These are phyloP conservation scores for Lupinus albus DNA, from an alignment of 306 rosid species.

Conservation along the genomic window DNA sequence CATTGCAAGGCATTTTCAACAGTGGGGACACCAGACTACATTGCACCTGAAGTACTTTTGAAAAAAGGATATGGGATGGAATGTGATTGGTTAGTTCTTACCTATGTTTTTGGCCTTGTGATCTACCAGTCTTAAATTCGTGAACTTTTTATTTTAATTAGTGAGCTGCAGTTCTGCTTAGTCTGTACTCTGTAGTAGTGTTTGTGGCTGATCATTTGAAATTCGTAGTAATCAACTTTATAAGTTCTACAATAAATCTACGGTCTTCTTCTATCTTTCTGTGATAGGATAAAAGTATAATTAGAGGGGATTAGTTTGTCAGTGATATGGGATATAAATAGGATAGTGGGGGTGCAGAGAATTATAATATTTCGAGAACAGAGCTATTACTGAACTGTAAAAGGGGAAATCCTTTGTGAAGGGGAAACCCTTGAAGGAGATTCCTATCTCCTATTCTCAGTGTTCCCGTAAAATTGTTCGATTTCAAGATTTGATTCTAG, in stretches of 20 bases:
- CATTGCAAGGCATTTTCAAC: conserved; percentile 88
- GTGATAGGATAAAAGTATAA: too few species aligned
- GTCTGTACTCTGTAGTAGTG: background rate
- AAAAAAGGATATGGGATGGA: conserved; percentile 99
- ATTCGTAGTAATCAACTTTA: conserved; percentile 19
- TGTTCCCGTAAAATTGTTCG: too few species aligned
- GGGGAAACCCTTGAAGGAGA: too few species aligned
- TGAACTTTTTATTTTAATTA: conserved; percentile 21
- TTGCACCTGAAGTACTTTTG: conserved; percentile 95
- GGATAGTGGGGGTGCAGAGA: too few species aligned
- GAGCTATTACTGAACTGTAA: too few species aligned
- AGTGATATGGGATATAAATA: too few species aligned
- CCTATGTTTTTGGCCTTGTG: conserved; percentile 33
- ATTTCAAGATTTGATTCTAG: too few species aligned
- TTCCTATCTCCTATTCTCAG: too few species aligned
- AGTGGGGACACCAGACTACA: conserved; percentile 98
- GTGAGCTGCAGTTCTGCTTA: conserved; percentile 28
- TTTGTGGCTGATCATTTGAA: conserved; percentile 22
- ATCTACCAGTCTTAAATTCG: conserved; percentile 31
- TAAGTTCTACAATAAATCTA: conserved; percentile 16
- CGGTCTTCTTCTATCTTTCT: conserved; percentile 23
- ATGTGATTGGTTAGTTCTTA: conserved; percentile 89
- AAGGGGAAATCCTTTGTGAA: too few species aligned
- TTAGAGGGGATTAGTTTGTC: too few species aligned
- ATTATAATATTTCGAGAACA: too few species aligned